A percentile compares a stretch with the other conserved stretches of the same genome.
These are phyloP conservation scores for Boehmeria nivea DNA, from an alignment of 306 rosid species.

Conservation along the genomic window DNA sequence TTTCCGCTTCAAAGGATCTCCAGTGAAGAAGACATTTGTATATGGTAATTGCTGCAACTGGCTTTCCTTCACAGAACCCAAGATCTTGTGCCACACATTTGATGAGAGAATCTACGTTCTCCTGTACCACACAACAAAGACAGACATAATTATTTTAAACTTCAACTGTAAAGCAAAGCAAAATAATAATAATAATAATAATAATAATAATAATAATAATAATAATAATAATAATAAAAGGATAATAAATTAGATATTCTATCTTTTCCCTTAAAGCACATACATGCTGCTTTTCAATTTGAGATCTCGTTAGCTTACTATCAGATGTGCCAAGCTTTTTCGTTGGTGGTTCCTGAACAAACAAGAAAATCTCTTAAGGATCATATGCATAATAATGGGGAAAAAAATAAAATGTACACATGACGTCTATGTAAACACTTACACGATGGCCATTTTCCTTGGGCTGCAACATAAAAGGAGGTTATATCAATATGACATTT, in stretches of 20 bases:
- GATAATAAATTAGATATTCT: too few species aligned
- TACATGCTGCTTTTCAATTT: constrained; percentile 75
- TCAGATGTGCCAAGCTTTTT: constrained; percentile 54
- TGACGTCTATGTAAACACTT: constrained; percentile 32
- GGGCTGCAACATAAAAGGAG: constrained; percentile 41
- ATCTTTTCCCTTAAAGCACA: constrained; percentile 9
- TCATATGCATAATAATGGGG: constrained; percentile 3
- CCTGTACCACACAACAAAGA: constrained; percentile 43
- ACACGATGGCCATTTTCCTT: constrained; percentile 67
- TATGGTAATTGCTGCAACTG: constrained; percentile 72
- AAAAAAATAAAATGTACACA: constrained; percentile 7
- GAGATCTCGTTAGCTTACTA: constrained; percentile 48
- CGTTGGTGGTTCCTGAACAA: constrained; percentile 39
- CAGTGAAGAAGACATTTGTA: constrained; percentile 86
- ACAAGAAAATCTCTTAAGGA: constrained; percentile 19
- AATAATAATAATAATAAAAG: constrained; percentile 16
- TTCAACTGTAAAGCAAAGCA: constrained; percentile 13
- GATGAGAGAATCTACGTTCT: constrained; percentile 68
- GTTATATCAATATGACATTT: constrained; percentile 27
- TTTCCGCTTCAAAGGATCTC: constrained; percentile 84
- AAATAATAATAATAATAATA: constrained; percentile 16
- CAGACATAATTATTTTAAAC: constrained; percentile 10
- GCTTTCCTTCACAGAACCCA: constrained; percentile 84
- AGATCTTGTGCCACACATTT: constrained; percentile 53
- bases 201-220: too few species aligned